Base-by-base conservation (phyloP, 257 asterid species). In the Fraxinus anomala region DNA sequence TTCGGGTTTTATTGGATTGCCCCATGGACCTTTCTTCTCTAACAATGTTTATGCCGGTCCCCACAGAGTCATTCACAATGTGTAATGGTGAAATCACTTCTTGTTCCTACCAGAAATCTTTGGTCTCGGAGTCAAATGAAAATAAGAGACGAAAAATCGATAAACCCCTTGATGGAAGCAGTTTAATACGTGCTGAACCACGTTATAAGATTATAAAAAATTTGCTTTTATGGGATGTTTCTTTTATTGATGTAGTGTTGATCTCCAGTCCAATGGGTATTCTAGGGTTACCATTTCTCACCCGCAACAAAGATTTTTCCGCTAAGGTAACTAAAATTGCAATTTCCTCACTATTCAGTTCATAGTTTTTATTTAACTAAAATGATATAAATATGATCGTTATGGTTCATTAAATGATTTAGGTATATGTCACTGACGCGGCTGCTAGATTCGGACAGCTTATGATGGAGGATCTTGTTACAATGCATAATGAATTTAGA, bases 361-460 rank as follows among this genome's bases (percentile, higher is more conserved):
- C 17, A 17, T 75, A n/a, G 1, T 68, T 19, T 6, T 68, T 85
- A 68, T 80, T 24, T 30, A 33, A 37, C 33, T 81, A 76, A 72
- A 51, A 28, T 47, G 65, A 6, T 74, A 37, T 59, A 30, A 33
- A 5, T 70, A 5, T 82, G 85, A 80, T 73, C 36, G 24, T 42
- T 70, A 69, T 78, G 77, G 80, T 78, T 80, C 14, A 68, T 34
- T 16, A 68, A 75, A 69, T 71, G 72, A 67, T 75, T 80, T 80
- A 94, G 98, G 89, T 92, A 77, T 94, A 92, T 85, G 92, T 84
- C 79, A 94, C 98, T n/a, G 94, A 94, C 74, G 97, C 89, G 6
- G 88, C 97, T 23, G 87, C 90, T 80, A 91, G 85, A 84, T 86
- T 91, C 75, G 98, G 97, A 68, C 86, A 85, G 59, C 86, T 94